Evolutionary conservation across 2,329 filamentous ascomycete genomes (phyloP).

Genomic region (Trichoderma hamatum): DNA sequence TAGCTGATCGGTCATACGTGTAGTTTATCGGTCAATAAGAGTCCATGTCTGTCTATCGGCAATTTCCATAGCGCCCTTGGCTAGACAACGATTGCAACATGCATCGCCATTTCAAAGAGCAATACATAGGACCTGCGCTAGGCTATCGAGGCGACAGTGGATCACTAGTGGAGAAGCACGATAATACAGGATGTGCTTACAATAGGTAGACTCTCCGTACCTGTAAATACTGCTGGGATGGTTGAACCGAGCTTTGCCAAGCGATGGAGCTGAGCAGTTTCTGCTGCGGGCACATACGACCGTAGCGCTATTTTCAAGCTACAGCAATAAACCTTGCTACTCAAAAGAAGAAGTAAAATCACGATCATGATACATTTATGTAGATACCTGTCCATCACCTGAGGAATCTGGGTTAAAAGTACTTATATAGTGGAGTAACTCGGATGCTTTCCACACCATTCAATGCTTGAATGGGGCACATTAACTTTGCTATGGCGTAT

Average conservation of each 20-base stretch:
- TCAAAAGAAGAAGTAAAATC: background rate
- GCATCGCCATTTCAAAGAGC: background rate
- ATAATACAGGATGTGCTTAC: background rate
- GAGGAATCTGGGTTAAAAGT: background rate
- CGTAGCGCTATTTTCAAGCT: background rate
- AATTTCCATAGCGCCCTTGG: background rate
- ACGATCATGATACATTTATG: background rate
- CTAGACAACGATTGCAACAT: background rate
- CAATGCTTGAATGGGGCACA: background rate
- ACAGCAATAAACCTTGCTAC: background rate
- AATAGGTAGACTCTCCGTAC: background rate
- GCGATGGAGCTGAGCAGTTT: background rate
- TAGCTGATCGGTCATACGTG: background rate
- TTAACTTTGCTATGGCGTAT: background rate
- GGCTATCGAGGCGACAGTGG: slow-evolving; percentile 16
- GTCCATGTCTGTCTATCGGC: background rate
- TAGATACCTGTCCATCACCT: background rate
- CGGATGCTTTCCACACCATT: slow-evolving; percentile 2
- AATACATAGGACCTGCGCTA: slow-evolving; percentile 9
- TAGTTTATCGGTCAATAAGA: background rate
- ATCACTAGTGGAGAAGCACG: background rate
- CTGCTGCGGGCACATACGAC: background rate
- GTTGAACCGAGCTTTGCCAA: background rate
- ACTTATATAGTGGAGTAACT: background rate
- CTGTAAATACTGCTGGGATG: background rate